A percentile compares a stretch with the other conserved stretches of the same genome.
Evolutionary conservation across 306 rosid species (phyloP).

Genomic region (Trifolium pratense): DNA sequence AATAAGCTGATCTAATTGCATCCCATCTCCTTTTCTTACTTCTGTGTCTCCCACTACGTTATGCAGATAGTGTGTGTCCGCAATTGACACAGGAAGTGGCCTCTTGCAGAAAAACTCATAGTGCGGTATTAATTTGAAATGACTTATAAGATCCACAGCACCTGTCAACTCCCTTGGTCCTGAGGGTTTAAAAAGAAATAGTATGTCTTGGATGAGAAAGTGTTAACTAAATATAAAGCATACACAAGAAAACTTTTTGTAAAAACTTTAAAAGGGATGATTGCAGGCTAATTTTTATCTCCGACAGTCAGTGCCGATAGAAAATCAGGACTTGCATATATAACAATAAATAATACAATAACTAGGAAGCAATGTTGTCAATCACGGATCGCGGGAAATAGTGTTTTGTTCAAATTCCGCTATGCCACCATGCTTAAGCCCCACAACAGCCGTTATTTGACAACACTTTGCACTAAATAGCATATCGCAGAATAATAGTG

Average conservation of each 20-base stretch:
- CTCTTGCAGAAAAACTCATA: constrained; percentile 96
- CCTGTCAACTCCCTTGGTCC: constrained; percentile 97
- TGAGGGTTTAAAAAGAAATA: constrained; percentile 39
- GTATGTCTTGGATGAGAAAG: constrained; percentile 9
- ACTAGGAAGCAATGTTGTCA: not conserved
- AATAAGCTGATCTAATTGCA: constrained; percentile 96
- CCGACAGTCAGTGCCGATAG: not conserved
- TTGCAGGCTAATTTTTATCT: not conserved
- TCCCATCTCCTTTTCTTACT: constrained; percentile 95
- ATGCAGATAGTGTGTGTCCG: constrained; percentile 89
- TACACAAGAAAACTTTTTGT: not conserved
- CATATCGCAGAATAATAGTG: not conserved
- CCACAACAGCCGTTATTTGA: not conserved
- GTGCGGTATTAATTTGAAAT: constrained; percentile 84
- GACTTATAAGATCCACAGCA: constrained; percentile 87
- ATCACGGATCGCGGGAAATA: not conserved
- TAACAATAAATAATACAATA: not conserved
- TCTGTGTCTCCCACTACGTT: constrained; percentile 94
- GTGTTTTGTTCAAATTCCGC: not conserved
- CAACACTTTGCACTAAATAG: not conserved
- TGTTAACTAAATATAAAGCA: not conserved
- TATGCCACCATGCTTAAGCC: not conserved
- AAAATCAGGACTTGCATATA: constrained; percentile 6
- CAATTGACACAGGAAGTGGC: constrained; percentile 81
- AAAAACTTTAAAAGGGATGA: not conserved